Evolutionary conservation across 306 rosid genomes (phyloP).

Genomic region (Quillaja saponaria): DNA sequence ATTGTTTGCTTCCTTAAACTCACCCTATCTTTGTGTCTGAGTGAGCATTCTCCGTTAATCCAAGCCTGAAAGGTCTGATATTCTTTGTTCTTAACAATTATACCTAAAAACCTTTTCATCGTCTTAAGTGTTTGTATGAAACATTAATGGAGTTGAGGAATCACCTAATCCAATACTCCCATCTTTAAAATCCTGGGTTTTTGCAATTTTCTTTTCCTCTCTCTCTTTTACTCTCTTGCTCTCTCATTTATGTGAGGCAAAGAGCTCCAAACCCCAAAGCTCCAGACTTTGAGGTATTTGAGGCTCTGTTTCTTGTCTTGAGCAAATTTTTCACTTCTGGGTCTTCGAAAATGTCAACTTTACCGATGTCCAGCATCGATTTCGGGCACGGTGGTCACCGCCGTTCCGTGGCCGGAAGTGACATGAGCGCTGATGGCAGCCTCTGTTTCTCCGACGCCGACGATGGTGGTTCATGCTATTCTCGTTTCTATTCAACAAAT

Average conservation of each 20-base stretch:
- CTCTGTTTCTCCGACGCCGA: slow-evolving; percentile 84
- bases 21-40: slow-evolving; percentile 31
- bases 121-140: slow-evolving; percentile 14
- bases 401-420: slow-evolving; percentile 54
- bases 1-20: slow-evolving; percentile 24
- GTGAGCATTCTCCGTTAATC: not conserved
- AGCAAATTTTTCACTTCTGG: slow-evolving; percentile 35
- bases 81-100: slow-evolving; percentile 10
- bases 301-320: slow-evolving; percentile 15
- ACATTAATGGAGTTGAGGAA: slow-evolving; percentile 47
- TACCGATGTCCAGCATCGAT: slow-evolving; percentile 63
- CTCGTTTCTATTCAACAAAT: slow-evolving; percentile 80
- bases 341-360: slow-evolving; percentile 39
- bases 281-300: slow-evolving; percentile 39
- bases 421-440: slow-evolving; percentile 59
- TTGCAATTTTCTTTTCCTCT: not conserved
- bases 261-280: slow-evolving; percentile 30
- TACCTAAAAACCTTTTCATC: not conserved
- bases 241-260: slow-evolving; percentile 19
- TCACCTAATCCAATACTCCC: slow-evolving; percentile 60
- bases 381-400: slow-evolving; percentile 62
- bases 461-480: slow-evolving; percentile 80
- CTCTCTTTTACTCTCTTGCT: not conserved
- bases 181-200: slow-evolving; percentile 37
- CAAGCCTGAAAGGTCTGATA: slow-evolving; percentile 17